Evolutionary conservation across 495 filamentous ascomycete species (phyloP).

Genomic region (Amniculicola lignicola): DNA sequence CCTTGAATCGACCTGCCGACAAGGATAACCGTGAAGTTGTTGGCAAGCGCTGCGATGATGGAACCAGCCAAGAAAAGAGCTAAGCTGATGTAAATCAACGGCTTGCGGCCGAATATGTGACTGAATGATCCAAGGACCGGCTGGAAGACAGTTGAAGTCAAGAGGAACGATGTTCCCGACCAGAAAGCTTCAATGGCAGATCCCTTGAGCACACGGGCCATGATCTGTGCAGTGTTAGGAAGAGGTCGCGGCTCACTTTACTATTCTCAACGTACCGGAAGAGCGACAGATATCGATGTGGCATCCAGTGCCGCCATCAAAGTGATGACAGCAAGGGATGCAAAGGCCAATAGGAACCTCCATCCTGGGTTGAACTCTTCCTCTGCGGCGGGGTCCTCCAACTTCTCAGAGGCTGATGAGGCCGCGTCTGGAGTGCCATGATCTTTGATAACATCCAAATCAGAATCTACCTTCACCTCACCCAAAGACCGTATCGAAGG

Average conservation of each 20-base stretch:
- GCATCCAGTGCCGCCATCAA: conserved; percentile 71
- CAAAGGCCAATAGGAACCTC: conserved; percentile 49
- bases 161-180: conserved; percentile 55
- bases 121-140: conserved; percentile 45
- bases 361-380: conserved; percentile 41
- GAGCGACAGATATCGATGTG: conserved; percentile 68
- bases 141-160: conserved; percentile 48
- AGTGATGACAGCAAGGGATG: conserved; percentile 58
- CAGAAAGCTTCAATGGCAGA: conserved; percentile 61
- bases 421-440: too few species aligned
- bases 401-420: not conserved
- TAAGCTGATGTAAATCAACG: conserved; percentile 50
- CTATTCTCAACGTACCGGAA: conserved; percentile 52
- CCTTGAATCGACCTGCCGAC: conserved; percentile 67
- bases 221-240: conserved; percentile 40
- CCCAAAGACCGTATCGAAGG: too few species aligned
- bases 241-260: not conserved
- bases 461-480: too few species aligned
- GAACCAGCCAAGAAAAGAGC: conserved; percentile 58
- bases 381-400: conserved; percentile 9
- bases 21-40: conserved; percentile 59
- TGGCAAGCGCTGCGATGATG: conserved; percentile 57
- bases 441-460: too few species aligned
- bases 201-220: conserved; percentile 50
- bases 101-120: conserved; percentile 51